These are phyloP conservation scores for Magnaporthiopsis rhizophila DNA, from an alignment of 2,329 filamentous ascomycete species.

Conservation along the genomic window DNA sequence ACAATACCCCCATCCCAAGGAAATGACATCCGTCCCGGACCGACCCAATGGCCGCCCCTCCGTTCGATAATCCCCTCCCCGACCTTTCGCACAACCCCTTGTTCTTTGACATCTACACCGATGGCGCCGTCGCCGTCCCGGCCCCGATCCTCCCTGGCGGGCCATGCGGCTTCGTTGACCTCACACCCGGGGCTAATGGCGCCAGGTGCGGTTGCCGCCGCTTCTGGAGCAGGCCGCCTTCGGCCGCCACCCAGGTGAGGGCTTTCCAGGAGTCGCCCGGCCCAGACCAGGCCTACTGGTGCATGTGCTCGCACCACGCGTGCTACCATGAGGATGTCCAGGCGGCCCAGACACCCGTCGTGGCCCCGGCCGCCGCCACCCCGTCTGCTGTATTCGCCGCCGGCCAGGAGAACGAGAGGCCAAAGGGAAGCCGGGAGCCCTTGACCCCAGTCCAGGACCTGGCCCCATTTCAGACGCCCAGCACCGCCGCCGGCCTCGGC, in stretches of 20 bases:
- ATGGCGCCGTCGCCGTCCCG: conserved; percentile 24
- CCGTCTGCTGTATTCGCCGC: conserved; percentile 19
- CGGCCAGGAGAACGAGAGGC: conserved; percentile 45
- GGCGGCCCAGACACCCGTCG: conserved; percentile 16
- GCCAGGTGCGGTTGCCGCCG: conserved; percentile 52
- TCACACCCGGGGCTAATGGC: conserved; percentile 42
- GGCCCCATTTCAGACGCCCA: conserved; percentile 29
- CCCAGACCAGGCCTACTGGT: conserved; percentile 40
- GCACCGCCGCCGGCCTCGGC: conserved; percentile 18
- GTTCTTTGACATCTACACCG: conserved; percentile 47
- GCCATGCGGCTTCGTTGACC: conserved; percentile 50
- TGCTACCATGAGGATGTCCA: conserved; percentile 49
- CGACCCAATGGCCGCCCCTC: conserved; percentile 42
- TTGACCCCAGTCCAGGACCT: conserved; percentile 44
- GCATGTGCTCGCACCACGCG: conserved; percentile 57
- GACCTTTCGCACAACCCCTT: conserved; percentile 30
- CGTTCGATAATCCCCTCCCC: conserved; percentile 36
- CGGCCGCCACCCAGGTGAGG: conserved; percentile 15
- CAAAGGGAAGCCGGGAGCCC: conserved; percentile 38
- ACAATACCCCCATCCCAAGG: no score
- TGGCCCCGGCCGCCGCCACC: conserved; percentile 12
- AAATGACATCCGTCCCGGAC: conserved; percentile 7
- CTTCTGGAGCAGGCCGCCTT: conserved; percentile 44
- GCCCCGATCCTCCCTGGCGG: conserved; percentile 37
- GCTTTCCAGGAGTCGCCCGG: conserved; percentile 22